Evolutionary conservation across 768 basidiomycete species (phyloP), one percentile per base, ranked within the genome.

Genomic region (Ramaria rubella): DNA sequence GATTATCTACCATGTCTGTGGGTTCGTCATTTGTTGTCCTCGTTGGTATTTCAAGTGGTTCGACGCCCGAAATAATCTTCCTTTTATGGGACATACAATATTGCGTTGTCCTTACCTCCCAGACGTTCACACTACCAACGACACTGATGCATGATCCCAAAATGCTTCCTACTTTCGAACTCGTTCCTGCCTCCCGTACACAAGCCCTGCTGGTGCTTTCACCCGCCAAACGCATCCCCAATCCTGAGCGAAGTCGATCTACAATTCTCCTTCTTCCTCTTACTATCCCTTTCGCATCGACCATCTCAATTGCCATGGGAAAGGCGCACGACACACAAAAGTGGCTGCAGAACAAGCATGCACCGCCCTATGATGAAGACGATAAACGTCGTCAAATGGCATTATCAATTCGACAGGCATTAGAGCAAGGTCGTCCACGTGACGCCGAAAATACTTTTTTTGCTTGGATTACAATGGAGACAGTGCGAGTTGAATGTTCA

Each of bases 71-170:
- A 57, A 72, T 86, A 51, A 70, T 72, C 15, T 67, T 87, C 27
- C 78, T 83, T 17, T 66, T 87, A 27, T 87, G 86, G 85, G 85
- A 87, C 60, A 70, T 87, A 21, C 81, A 81, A 58, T 87, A 83
- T 60, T 80, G 80, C 17, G 79, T 86, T 31, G 69, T 87, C 23
- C 72, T 87, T n/a, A 72, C 82, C 2, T 73, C 76, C 5, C 76
- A 82, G 36, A 64, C 69, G 7, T 68, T 85, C 40, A 66, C 82
- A 1, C 65, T 81, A 14, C 82, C 86, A 0, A 69, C 77, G 1
- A 64, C 73, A 21, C 57, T 81, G 15, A 61, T 70, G 0, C 56
- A 66, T 49, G 64, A 30, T 36, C 45, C 45, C 21, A 27, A 50
- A 67, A 17, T 66, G 79, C 40, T 44, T 59, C 4, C 60, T 75